A percentile compares a stretch with the other conserved stretches of the same genome.
These are phyloP conservation scores for Adiantum capillusveneris DNA, from an alignment of 75 land plant species.

Conservation along the genomic window DNA sequence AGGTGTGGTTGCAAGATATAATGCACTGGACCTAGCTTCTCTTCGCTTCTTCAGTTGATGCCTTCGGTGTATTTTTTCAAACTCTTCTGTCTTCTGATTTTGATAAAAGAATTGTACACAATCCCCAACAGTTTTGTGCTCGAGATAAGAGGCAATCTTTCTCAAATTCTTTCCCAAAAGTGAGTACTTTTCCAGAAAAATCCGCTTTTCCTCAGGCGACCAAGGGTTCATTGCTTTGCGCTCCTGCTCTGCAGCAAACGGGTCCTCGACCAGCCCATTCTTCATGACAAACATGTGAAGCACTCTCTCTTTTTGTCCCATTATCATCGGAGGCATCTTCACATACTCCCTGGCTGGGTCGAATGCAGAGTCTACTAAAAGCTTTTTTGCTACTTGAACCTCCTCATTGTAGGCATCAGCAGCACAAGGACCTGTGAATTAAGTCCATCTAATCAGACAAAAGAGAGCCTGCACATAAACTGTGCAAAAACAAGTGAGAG, in stretches of 20 bases:
- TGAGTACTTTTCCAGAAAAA: constrained; percentile 70
- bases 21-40: constrained; percentile 28
- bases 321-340: constrained; percentile 79
- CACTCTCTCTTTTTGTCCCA: constrained; percentile 51
- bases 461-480: no score
- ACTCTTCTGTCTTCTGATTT: constrained; percentile 72
- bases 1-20: constrained; percentile 39
- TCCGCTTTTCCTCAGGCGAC: constrained; percentile 62
- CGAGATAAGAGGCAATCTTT: constrained; percentile 64
- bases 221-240: constrained; percentile 65
- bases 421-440: constrained; percentile 11
- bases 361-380: constrained; percentile 36
- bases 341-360: constrained; percentile 29
- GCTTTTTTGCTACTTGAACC: constrained; percentile 33
- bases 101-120: constrained; percentile 90
- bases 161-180: constrained; percentile 64
- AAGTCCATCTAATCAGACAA: no score
- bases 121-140: constrained; percentile 86
- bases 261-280: constrained; percentile 80
- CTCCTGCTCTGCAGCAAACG: constrained; percentile 74
- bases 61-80: constrained; percentile 49
- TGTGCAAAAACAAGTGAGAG: no score
- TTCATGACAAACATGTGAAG: constrained; percentile 37
- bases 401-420: constrained; percentile 24
- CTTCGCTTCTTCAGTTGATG: constrained; percentile 40